phyloP scores from a whole-genome alignment of 495 filamentous ascomycete species.

The Lophium mytilinum region DNA sequence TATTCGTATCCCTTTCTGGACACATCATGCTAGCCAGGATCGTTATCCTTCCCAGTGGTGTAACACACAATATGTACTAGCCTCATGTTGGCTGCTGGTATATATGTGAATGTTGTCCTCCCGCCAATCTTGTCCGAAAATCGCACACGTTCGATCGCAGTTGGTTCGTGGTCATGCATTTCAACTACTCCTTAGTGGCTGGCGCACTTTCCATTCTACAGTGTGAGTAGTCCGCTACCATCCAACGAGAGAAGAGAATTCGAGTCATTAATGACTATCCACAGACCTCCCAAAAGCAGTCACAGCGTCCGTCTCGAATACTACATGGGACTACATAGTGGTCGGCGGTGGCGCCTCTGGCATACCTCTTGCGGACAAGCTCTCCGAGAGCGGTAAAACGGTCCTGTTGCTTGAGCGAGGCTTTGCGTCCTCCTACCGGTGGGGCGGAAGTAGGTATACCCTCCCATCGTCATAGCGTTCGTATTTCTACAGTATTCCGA shows the following conservation, averaged over 20 bases:
- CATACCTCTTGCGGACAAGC: not conserved
- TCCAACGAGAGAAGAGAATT: not conserved
- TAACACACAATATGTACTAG: too few relatives aligned
- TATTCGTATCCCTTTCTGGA: too few relatives aligned
- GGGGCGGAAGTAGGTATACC: not conserved
- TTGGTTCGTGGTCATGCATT: too few relatives aligned
- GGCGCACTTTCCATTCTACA: too few relatives aligned
- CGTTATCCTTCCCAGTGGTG: too few relatives aligned
- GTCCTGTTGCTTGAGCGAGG: constrained; percentile 5
- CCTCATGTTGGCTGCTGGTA: too few relatives aligned
- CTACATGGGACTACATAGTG: constrained; percentile 4
- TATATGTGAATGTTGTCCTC: too few relatives aligned
- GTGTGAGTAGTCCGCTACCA: not conserved
- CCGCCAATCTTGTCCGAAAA: too few relatives aligned
- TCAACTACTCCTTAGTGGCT: too few relatives aligned
- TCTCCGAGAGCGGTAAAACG: not conserved
- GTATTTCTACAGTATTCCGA: not conserved
- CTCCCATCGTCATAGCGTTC: not conserved
- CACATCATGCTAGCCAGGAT: too few relatives aligned
- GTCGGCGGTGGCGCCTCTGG: constrained; percentile 3
- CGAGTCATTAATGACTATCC: not conserved
- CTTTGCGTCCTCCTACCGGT: not conserved
- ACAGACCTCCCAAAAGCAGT: not conserved
- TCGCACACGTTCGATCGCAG: too few relatives aligned
- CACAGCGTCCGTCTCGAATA: not conserved